A percentile compares a stretch with the other conserved stretches of the same genome.
Conservation (phyloP, 768 basidiomycete genomes). For the Leccinum variicolor region DNA sequence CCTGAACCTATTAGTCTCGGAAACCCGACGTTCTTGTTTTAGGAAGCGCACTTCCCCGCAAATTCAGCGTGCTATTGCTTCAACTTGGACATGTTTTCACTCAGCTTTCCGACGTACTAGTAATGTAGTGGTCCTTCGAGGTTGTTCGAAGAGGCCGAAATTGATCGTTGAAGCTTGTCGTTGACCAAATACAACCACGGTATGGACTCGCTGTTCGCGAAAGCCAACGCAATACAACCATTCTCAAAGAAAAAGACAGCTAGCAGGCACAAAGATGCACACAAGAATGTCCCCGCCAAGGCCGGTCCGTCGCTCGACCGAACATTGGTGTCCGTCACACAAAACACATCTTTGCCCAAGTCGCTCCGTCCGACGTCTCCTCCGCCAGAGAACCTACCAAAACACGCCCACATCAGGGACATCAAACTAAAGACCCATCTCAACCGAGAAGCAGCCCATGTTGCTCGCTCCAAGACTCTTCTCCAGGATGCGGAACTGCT, state of each 20-base stretch:
- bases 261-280: constrained; percentile 23
- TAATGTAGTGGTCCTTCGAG: too few relatives aligned
- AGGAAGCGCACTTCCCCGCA: too few relatives aligned
- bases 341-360: constrained; percentile 60
- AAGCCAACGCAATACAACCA: constrained; percentile 57
- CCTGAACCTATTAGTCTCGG: too few relatives aligned
- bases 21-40: too few relatives aligned
- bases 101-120: too few relatives aligned
- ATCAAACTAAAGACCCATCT: constrained; percentile 74
- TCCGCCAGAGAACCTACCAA: constrained; percentile 43
- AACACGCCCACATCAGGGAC: constrained; percentile 63
- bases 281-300: constrained; percentile 14
- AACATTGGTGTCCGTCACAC: constrained; percentile 56
- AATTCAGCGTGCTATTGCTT: too few relatives aligned
- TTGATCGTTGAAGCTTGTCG: too few relatives aligned
- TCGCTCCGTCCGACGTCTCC: constrained; percentile 57
- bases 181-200: not conserved
- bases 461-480: constrained; percentile 59
- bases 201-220: constrained; percentile 71
- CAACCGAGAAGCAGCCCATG: constrained; percentile 55
- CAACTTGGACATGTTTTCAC: too few relatives aligned
- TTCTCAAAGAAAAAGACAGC: constrained; percentile 38
- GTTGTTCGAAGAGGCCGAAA: too few relatives aligned
- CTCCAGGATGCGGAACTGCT: constrained; percentile 71
- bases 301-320: constrained; percentile 37